Conservation (phyloP, 352 stramenopile genomes). For the Phytophthora multivora region DNA sequence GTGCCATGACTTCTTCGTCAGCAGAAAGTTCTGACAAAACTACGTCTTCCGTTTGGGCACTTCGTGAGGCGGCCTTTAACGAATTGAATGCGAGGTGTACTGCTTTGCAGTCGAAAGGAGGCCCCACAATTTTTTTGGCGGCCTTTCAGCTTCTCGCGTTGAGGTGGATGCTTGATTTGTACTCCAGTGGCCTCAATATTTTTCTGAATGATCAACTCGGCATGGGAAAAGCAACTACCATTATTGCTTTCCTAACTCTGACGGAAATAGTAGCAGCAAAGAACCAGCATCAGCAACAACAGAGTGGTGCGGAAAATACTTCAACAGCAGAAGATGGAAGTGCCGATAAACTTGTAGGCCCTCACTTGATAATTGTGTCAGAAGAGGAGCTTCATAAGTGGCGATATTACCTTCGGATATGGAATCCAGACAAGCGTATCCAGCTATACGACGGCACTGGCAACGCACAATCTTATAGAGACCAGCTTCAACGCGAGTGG, state of each 20-base stretch:
- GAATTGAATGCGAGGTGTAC: conserved; percentile 34
- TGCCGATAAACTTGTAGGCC: conserved; percentile 23
- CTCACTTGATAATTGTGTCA: conserved; percentile 81
- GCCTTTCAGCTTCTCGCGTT: conserved; percentile 80
- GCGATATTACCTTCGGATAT: conserved; percentile 68
- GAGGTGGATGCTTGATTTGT: conserved; percentile 84
- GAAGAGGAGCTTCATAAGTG: conserved; percentile 84
- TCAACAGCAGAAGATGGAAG: neutral
- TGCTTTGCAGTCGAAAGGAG: conserved; percentile 27
- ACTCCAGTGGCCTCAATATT: conserved; percentile 63
- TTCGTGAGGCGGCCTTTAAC: conserved; percentile 32
- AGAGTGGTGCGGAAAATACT: neutral
- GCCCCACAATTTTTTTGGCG: conserved; percentile 54
- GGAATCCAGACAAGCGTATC: conserved; percentile 53
- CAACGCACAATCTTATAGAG: conserved; percentile 39
- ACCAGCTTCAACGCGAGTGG: conserved; percentile 60
- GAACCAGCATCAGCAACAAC: conserved; percentile 13
- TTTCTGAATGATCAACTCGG: conserved; percentile 88
- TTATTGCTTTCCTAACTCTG: conserved; percentile 75
- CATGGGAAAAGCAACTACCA: conserved; percentile 83
- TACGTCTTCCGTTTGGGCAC: conserved; percentile 16
- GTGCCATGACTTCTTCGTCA: conserved; percentile 44
- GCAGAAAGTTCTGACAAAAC: conserved; percentile 6
- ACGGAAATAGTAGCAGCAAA: conserved; percentile 45
- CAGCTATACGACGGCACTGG: conserved; percentile 57